Conservation (phyloP, 768 basidiomycete genomes). For the Suillus americanus region DNA sequence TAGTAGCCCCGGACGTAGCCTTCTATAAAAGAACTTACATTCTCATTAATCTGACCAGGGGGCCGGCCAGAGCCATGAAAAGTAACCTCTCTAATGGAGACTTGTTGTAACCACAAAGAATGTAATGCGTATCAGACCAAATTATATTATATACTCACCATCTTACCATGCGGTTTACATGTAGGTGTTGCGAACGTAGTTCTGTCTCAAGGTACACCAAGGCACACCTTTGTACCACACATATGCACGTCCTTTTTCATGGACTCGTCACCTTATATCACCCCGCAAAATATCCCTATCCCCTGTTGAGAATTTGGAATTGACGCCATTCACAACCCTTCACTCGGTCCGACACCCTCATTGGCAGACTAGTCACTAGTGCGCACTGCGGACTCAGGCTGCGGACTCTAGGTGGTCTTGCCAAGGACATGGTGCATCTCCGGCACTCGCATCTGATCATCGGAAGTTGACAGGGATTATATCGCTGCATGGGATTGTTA, state of each 20-base stretch:
- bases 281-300: not conserved
- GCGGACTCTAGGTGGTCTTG: not conserved
- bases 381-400: not conserved
- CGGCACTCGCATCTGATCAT: not conserved
- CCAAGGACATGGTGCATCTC: not conserved
- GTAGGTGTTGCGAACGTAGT: not conserved
- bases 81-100: not conserved
- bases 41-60: not conserved
- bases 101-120: not conserved
- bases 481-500: not conserved
- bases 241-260: not conserved
- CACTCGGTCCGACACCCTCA: not conserved
- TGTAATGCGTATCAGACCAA: not conserved
- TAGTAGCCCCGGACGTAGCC: not conserved
- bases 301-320: not conserved
- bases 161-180: not conserved
- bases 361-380: not conserved
- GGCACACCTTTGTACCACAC: not conserved
- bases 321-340: not conserved
- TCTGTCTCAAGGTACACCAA: not conserved
- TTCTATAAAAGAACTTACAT: not conserved
- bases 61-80: not conserved
- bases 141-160: not conserved
- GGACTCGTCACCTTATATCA: not conserved
- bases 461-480: not conserved